A percentile compares a stretch with the other conserved stretches of the same genome.
These are phyloP conservation scores for Pestalotiopsis sp. DNA, from an alignment of 2,329 filamentous ascomycete species.

Conservation along the genomic window DNA sequence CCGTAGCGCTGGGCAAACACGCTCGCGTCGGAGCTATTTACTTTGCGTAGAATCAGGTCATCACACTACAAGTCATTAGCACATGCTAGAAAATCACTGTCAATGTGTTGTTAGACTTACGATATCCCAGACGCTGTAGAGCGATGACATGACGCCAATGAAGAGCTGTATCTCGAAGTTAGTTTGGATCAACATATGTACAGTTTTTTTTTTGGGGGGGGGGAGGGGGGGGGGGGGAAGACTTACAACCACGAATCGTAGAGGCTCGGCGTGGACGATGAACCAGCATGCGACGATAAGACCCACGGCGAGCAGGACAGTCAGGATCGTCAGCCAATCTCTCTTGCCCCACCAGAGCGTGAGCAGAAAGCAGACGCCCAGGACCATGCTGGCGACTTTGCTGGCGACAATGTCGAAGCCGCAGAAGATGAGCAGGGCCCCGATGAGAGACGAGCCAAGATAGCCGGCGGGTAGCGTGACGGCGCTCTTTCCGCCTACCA, in stretches of 20 bases:
- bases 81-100: background rate
- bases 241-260: conserved; percentile 70
- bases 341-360: conserved; percentile 80
- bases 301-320: conserved; percentile 70
- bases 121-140: conserved; percentile 85
- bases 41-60: conserved; percentile 78
- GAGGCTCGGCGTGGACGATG: conserved; percentile 72
- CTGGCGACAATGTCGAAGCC: conserved; percentile 81
- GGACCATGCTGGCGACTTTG: conserved; percentile 75
- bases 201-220: no score
- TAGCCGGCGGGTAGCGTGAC: conserved; percentile 79
- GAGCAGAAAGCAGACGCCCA: conserved; percentile 76
- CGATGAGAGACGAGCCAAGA: conserved; percentile 75
- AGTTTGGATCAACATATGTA: background rate
- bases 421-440: conserved; percentile 76
- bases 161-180: conserved; percentile 55
- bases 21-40: conserved; percentile 78
- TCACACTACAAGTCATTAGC: conserved; percentile 64
- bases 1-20: conserved; percentile 79
- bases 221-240: no score
- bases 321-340: conserved; percentile 77
- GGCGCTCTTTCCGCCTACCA: conserved; percentile 71
- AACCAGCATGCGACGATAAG: conserved; percentile 78
- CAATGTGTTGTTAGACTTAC: conserved; percentile 36
- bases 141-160: conserved; percentile 79